phyloP scores from a whole-genome alignment of 2,329 filamentous ascomycete genomes.

The Akanthomyces uredinophilus region DNA sequence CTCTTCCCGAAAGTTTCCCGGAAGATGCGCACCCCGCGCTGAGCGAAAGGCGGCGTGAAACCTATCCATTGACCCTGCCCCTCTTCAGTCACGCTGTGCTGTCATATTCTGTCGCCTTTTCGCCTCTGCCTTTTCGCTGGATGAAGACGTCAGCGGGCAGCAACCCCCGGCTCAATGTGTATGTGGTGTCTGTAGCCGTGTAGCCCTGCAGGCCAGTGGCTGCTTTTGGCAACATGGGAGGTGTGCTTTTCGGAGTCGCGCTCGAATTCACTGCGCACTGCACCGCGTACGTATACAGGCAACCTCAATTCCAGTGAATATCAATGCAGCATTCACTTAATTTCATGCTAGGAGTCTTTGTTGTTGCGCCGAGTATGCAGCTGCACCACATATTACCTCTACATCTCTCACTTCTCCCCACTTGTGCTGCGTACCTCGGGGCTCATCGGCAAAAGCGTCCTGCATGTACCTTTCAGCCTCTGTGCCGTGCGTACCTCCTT shows the following conservation, averaged over 20 bases:
- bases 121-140: background rate
- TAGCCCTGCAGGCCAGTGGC: no score
- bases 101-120: background rate
- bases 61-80: background rate
- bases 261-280: no score
- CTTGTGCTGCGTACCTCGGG: background rate
- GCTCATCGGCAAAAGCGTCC: constrained; percentile 1
- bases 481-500: constrained; percentile 2
- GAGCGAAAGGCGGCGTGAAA: background rate
- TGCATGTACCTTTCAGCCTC: background rate
- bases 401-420: background rate
- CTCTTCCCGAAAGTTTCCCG: constrained; percentile 2
- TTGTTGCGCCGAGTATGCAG: background rate
- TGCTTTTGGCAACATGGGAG: no score
- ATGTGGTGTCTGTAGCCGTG: background rate
- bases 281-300: background rate
- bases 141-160: no score
- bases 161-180: no score
- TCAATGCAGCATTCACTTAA: background rate
- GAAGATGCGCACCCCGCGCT: background rate
- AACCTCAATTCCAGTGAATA: background rate
- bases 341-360: background rate
- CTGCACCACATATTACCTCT: background rate
- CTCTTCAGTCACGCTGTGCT: background rate
- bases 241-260: no score